Base-by-base conservation (phyloP, 176 grass and related monocot genomes). In the Triticum monococcum region DNA sequence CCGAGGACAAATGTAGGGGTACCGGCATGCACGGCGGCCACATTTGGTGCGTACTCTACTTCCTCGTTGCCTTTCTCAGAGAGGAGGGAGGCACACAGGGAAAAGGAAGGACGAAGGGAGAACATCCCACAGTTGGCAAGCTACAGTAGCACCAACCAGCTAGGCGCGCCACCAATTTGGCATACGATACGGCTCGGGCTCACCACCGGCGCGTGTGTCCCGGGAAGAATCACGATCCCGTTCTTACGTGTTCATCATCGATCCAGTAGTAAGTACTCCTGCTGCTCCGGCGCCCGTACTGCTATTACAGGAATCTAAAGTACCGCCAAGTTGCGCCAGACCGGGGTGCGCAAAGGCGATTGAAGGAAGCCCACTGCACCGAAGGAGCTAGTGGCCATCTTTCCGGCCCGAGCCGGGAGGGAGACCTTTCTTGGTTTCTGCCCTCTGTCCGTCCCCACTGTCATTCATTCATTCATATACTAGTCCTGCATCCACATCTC, bases 291-390 rank as follows among this genome's bases (percentile, higher is more conserved):
- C 28, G 28, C 48, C 1, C 5, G 14, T 17, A 7, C 50, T 56
- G 1, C 56, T 20, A 9, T 59, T 20, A 59, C 56, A 22, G 56
- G 56, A 59, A 59, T 59, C 56, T 6, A 59, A 59, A 22, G 56
- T 59, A 22, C 18, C 56, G 50, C 50, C 48, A 41, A 63, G n/a
- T 84, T 84, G 87, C 75, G n/a, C 56, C 66, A 63, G 72, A 84
- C 40, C 22, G 16, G 64, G 2, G 30, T n/a, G 73, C 0, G 46
- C 24, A 76, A 63, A 17, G 56, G 38, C 2, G 38, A 40, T 41
- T n/a, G 63, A 68, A 64, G 57, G 8, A 50, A 4, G 5, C 12
- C 26, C 46, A 5, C 12, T 30, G 81, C 64, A 64, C 11, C 32
- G 8, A 25, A 74, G 16, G 18, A 62, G 46, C 1, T 23, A 24